Evolutionary conservation across 2,329 filamentous ascomycete genomes (phyloP).

Genomic region (Aphanoascus verrucosus): DNA sequence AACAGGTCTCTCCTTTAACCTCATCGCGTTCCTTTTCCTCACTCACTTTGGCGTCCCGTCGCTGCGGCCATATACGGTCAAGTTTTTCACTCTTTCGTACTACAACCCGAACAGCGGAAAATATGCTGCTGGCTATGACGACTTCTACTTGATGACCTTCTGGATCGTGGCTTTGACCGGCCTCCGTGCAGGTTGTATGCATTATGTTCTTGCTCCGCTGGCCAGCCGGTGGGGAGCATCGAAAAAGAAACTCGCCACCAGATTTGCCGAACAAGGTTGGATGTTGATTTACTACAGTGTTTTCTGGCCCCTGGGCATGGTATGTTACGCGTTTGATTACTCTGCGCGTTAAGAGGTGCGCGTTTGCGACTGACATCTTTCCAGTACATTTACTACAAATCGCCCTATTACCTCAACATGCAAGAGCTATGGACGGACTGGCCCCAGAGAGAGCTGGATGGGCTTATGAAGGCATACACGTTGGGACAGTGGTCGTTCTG

Average conservation of each 20-base stretch:
- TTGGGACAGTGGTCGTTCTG: constrained; percentile 84
- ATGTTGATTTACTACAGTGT: constrained; percentile 68
- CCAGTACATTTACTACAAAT: constrained; percentile 69
- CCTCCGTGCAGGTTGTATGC: constrained; percentile 71
- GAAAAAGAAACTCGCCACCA: constrained; percentile 62
- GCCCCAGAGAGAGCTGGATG: constrained; percentile 63
- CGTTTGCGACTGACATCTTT: background rate
- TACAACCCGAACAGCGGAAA: constrained; percentile 55
- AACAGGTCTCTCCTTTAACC: background rate
- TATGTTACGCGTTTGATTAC: constrained; percentile 36
- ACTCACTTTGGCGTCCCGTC: background rate
- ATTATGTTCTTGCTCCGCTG: constrained; percentile 71
- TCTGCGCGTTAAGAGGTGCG: no score
- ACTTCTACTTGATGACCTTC: constrained; percentile 63
- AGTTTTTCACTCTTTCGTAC: constrained; percentile 82
- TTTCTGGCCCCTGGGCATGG: constrained; percentile 75
- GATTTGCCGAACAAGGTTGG: constrained; percentile 93
- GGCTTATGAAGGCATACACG: constrained; percentile 76
- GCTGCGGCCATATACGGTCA: constrained; percentile 42
- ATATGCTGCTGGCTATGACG: constrained; percentile 68
- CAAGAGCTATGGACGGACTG: constrained; percentile 71
- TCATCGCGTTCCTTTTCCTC: background rate
- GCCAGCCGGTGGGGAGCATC: constrained; percentile 61
- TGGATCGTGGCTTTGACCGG: constrained; percentile 79
- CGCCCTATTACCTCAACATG: constrained; percentile 68